These are phyloP conservation scores for Geosmithia flava DNA, from an alignment of 2,329 filamentous ascomycete genomes.

Conservation along the genomic window DNA sequence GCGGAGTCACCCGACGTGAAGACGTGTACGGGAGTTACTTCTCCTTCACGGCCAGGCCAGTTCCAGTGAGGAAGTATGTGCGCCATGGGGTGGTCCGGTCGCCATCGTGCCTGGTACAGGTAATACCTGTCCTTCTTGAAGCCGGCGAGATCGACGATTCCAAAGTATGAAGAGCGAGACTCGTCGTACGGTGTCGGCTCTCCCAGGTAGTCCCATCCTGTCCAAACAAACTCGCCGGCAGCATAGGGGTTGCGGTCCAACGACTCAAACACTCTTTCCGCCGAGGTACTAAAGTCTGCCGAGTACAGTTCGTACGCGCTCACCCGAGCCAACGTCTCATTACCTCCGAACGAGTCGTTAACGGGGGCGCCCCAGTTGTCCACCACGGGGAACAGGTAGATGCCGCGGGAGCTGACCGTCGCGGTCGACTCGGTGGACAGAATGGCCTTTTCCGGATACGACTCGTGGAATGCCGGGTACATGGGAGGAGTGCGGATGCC, in stretches of 20 bases:
- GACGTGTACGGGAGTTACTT: conserved; percentile 39
- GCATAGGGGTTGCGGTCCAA: conserved; percentile 36
- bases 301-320: conserved; percentile 39
- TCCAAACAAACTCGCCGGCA: conserved; percentile 40
- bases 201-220: conserved; percentile 34
- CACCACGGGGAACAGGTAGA: conserved; percentile 38
- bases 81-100: conserved; percentile 29
- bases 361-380: conserved; percentile 20
- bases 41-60: conserved; percentile 31
- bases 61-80: conserved; percentile 44
- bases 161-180: conserved; percentile 38
- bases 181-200: conserved; percentile 34
- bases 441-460: conserved; percentile 34
- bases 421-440: conserved; percentile 29
- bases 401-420: conserved; percentile 33
- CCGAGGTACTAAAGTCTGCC: conserved; percentile 28
- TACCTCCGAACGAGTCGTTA: conserved; percentile 7
- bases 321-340: conserved; percentile 13
- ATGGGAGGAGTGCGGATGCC: conserved; percentile 14
- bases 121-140: conserved; percentile 44
- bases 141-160: conserved; percentile 42
- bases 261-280: conserved; percentile 37
- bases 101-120: conserved; percentile 41
- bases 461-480: conserved; percentile 29
- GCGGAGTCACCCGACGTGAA: conserved; percentile 37